These are phyloP conservation scores for Tagetes erecta DNA, from an alignment of 129 eudicot species.

Conservation along the genomic window DNA sequence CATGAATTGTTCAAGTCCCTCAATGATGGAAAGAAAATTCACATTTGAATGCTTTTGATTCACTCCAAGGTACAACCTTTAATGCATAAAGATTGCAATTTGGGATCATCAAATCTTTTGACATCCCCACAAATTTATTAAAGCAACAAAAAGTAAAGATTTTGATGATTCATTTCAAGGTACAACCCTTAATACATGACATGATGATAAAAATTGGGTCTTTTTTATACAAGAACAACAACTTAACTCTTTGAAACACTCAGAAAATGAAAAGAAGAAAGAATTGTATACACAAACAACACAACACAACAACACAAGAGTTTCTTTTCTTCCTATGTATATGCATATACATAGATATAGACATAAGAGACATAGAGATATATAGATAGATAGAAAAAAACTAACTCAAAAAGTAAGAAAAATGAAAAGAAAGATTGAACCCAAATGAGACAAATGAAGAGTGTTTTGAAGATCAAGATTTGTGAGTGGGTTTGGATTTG, in stretches of 20 bases:
- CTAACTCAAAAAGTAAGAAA: conserved; percentile 34
- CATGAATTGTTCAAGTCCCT: conserved; percentile 7
- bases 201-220: conserved; percentile 21
- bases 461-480: conserved; percentile 34
- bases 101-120: conserved; percentile 35
- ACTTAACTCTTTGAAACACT: conserved; percentile 26
- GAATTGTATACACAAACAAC: conserved; percentile 45
- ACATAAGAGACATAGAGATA: conserved; percentile 17
- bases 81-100: conserved; percentile 25
- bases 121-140: conserved; percentile 15
- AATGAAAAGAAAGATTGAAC: conserved; percentile 18
- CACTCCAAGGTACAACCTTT: conserved; percentile 30
- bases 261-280: conserved; percentile 40
- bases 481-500: conserved; percentile 37
- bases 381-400: conserved; percentile 20
- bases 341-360: conserved; percentile 6
- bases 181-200: conserved; percentile 32
- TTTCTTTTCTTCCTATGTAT: conserved; percentile 24
- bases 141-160: conserved; percentile 30
- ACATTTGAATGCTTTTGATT: conserved; percentile 23
- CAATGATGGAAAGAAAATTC: background rate
- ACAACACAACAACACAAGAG: conserved; percentile 32
- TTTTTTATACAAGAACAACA: conserved; percentile 22
- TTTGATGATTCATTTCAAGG: conserved; percentile 27
- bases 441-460: conserved; percentile 29